Percentiles rank a stretch among this genome's conserved stretches.
Conservation (phyloP, 2,329 filamentous ascomycete species). For the Eutypella sp. region DNA sequence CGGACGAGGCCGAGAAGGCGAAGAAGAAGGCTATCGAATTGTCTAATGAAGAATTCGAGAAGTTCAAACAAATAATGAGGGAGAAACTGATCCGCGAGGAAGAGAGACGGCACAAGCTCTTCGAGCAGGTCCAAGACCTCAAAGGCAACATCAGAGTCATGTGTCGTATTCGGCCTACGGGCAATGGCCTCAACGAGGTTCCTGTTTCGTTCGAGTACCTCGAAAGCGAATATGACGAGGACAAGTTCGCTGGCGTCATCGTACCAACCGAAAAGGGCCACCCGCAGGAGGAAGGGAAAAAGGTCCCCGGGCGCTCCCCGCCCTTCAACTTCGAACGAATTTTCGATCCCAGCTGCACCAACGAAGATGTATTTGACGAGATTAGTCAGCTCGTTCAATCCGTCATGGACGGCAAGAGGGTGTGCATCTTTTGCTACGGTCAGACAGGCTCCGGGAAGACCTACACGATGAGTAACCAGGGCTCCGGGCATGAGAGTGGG, state of each 20-base stretch:
- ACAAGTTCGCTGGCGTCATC: slow-evolving; percentile 82
- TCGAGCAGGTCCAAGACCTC: slow-evolving; percentile 96
- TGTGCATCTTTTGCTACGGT: slow-evolving; percentile 98
- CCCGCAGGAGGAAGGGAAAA: slow-evolving; percentile 58
- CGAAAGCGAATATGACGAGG: slow-evolving; percentile 52
- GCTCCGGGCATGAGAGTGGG: slow-evolving; percentile 36
- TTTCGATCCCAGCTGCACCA: slow-evolving; percentile 72
- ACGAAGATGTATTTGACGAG: slow-evolving; percentile 87
- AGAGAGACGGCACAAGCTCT: slow-evolving; percentile 81
- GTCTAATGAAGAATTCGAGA: slow-evolving; percentile 58
- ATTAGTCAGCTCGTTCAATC: slow-evolving; percentile 96
- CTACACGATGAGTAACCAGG: slow-evolving; percentile 67
- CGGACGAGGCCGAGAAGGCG: slow-evolving; percentile 72
- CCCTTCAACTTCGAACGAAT: slow-evolving; percentile 91
- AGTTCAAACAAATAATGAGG: slow-evolving; percentile 52
- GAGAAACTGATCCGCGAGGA: slow-evolving; percentile 89
- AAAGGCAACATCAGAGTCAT: slow-evolving; percentile 99
- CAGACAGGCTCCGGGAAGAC: slow-evolving; percentile 98
- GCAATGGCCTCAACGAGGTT: slow-evolving; percentile 54
- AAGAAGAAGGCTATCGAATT: slow-evolving; percentile 70
- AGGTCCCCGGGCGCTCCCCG: slow-evolving; percentile 71
- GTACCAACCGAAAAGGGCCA: slow-evolving; percentile 78
- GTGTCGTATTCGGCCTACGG: slow-evolving; percentile 81
- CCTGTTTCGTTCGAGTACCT: slow-evolving; percentile 75
- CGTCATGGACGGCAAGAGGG: slow-evolving; percentile 94